Base-by-base conservation (phyloP, 305 asterid species). In the Fraxinus latifolia region DNA sequence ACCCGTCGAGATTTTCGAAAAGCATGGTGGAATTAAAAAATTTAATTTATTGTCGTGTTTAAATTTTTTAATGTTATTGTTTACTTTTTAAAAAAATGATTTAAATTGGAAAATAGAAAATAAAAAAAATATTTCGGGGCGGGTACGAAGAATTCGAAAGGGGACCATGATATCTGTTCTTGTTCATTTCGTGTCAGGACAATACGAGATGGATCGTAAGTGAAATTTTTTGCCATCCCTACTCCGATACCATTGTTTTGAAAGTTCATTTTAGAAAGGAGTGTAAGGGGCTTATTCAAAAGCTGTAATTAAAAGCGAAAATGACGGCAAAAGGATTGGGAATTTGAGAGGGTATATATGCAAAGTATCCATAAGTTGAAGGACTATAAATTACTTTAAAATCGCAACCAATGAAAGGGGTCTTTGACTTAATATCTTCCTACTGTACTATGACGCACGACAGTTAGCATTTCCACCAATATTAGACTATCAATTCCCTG, bases 401-500 rank as follows among this genome's bases (percentile, higher is more conserved):
- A 9, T 14, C 34, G 25, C 29, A 6, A 19, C 31, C 47, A 27
- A 23, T 19, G 8, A 11, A 55, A 55, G 27, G 76, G 47, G 23
- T 53, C 71, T 80, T 76, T 37, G 85, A 81, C 86, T 72, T 4
- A 36, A 60, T 75, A 53, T 53, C 78, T 14, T 29, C 15, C 58
- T 23, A 6, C 73, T 3, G 14, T 60, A 27, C 76, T 50, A 77
- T 75, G 68, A 73, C 78, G 17, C 23, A 29, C 27, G 36, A 73
- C 23, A 7, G 21, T 11, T 31, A 17, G 6, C 68, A 1, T 37
- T 58, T 62, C 82, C 75, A 79, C 76, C 82, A 85, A 82, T 79
- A 78, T 29, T 67, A 14, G 86, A 74, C 50, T 72, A 71, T 72
- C 39, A 68, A 55, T 70, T 79, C 25, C 83, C 84, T 39, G 84